These are phyloP conservation scores for Dryadomyces quercus-mongolicae DNA, from an alignment of 2,329 filamentous ascomycete genomes.

Conservation along the genomic window DNA sequence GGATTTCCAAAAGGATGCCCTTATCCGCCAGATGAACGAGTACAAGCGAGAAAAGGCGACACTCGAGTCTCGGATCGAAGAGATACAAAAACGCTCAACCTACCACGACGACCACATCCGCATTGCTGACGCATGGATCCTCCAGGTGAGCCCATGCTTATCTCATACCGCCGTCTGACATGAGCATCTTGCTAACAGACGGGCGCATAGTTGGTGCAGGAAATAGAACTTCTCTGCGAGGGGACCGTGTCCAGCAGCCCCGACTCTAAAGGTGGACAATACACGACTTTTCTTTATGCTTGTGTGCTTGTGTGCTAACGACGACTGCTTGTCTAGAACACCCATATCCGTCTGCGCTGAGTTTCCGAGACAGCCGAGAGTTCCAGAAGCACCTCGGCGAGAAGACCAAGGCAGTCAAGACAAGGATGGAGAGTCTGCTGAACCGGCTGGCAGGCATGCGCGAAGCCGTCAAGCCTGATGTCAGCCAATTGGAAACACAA, in stretches of 20 bases:
- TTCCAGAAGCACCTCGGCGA: conserved; percentile 74
- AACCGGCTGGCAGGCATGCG: conserved; percentile 37
- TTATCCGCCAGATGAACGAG: conserved; percentile 94
- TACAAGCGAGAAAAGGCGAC: conserved; percentile 84
- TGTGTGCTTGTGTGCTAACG: background rate
- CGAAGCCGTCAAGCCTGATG: conserved; percentile 50
- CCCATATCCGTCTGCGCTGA: conserved; percentile 44
- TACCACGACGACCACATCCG: conserved; percentile 90
- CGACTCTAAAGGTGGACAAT: conserved; percentile 27
- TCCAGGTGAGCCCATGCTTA: conserved; percentile 50
- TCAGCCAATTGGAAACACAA: conserved; percentile 60
- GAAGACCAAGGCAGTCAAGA: conserved; percentile 64
- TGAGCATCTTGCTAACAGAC: background rate
- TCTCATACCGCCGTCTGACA: conserved; percentile 6
- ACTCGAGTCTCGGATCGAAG: conserved; percentile 68
- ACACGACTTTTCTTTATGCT: too few species aligned
- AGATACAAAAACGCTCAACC: conserved; percentile 63
- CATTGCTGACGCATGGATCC: conserved; percentile 85
- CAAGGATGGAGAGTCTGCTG: conserved; percentile 60
- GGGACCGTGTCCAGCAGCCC: conserved; percentile 31
- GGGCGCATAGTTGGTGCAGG: conserved; percentile 44
- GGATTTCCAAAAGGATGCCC: conserved; percentile 92
- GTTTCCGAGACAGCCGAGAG: conserved; percentile 51
- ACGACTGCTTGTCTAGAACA: conserved; percentile 25
- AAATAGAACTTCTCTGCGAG: conserved; percentile 47